These are phyloP conservation scores for Cercospora sojina DNA, from an alignment of 2,329 filamentous ascomycete genomes.

Conservation along the genomic window DNA sequence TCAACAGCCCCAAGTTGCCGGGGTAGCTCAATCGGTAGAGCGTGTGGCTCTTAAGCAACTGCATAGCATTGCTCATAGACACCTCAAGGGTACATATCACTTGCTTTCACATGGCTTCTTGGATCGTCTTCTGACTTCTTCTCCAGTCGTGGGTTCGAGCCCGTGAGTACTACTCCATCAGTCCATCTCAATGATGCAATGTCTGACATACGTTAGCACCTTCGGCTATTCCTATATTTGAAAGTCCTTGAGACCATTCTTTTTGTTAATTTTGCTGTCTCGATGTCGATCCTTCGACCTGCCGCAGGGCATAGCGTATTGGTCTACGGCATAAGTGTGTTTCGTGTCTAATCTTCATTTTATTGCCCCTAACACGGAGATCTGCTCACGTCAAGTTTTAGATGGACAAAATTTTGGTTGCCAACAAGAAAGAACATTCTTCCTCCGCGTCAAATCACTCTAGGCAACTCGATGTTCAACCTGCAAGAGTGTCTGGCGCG, in stretches of 20 bases:
- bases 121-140: neutral
- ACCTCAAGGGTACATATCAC: constrained; percentile 6
- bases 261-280: neutral
- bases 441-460: neutral
- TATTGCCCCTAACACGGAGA: neutral
- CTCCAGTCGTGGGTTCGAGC: constrained; percentile 11
- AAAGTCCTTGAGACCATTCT: constrained; percentile 4
- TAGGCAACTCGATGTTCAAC: neutral
- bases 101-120: neutral
- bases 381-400: neutral
- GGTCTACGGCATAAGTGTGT: neutral
- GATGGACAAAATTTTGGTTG: neutral
- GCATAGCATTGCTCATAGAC: constrained; percentile 5
- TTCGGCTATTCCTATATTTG: constrained; percentile 11
- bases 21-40: constrained; percentile 56
- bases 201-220: constrained; percentile 10
- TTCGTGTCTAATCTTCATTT: neutral
- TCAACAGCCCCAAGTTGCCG: constrained; percentile 34
- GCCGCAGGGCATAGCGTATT: neutral
- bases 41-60: constrained; percentile 35
- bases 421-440: neutral
- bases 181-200: neutral
- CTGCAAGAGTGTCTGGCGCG: neutral
- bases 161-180: neutral
- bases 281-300: neutral